Base-by-base conservation (phyloP, 1,284 basidiomycete species). In the Kwoniella shivajii region DNA sequence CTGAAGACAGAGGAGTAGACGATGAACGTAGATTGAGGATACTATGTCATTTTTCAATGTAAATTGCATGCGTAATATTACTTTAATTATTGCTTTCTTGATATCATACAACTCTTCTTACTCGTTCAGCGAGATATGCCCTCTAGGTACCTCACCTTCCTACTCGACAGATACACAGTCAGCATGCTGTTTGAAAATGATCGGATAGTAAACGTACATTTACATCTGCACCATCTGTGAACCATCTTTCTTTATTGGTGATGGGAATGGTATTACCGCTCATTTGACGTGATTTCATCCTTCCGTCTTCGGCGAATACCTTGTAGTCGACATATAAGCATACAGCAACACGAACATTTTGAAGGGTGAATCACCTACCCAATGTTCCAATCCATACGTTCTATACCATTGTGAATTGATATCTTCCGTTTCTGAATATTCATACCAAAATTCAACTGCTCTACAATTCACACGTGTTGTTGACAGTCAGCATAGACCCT, bases 361-460 rank as follows among this genome's bases (percentile, higher is more conserved):
- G n/a, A 43, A 24, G 27, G 11, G 30, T 22, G 6, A 14, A 10
- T 20, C 7, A 50, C 59, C 36, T 4, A 84, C 84, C 84, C 84
- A 85, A 67, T 86, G 84, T 79, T 85, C 83, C 14, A 85, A 73
- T 0, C 85, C 84, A 66, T 86, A 85, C 42, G 80, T 81, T 24
- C 85, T 73, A 57, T 77, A 82, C 84, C 84, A 85, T 61, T 82
- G 78, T 31, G 78, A 79, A 13, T 33, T 26, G 11, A 50, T 31
- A 42, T 66, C 64, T 10, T 56, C 39, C 0, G 57, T 53, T 33
- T 64, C 60, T 11, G 57, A 81, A 73, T 80, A 84, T 68, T 86
- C 85, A 70, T 86, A 86, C 79, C 83, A 86, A 73, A 85, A 86
- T 76, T 85, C 75, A 4, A 65, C 72, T 3, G 71, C 68, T 24